These are phyloP conservation scores for Debaryomyces sp. DNA, from an alignment of 1,139 yeast genomes.

Conservation along the genomic window DNA sequence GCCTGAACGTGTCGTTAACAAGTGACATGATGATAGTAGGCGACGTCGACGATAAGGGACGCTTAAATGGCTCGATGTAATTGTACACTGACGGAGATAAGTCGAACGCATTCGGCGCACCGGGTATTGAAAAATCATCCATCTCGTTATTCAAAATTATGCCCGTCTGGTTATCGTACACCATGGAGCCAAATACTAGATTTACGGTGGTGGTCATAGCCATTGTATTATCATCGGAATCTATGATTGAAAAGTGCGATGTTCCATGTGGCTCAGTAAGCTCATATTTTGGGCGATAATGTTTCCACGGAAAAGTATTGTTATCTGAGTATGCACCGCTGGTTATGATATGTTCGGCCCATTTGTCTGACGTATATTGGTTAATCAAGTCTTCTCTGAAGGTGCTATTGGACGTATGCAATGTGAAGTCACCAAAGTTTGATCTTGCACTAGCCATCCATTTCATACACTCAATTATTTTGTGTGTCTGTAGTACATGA, in stretches of 20 bases:
- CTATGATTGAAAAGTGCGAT: conserved; percentile 80
- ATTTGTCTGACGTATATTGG: conserved; percentile 41
- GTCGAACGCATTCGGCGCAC: conserved; percentile 71
- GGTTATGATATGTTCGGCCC: conserved; percentile 55
- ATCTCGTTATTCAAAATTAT: conserved; percentile 84
- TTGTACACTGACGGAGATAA: conserved; percentile 81
- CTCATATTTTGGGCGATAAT: conserved; percentile 79
- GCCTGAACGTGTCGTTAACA: conserved; percentile 38
- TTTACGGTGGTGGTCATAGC: conserved; percentile 92
- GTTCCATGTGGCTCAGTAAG: conserved; percentile 84
- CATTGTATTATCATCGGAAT: conserved; percentile 71
- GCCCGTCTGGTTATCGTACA: conserved; percentile 83
- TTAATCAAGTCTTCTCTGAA: conserved; percentile 28
- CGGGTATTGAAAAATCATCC: conserved; percentile 92
- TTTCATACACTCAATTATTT: conserved; percentile 83
- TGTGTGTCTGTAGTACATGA: conserved; percentile 53
- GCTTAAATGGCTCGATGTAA: conserved; percentile 68
- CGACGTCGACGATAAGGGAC: conserved; percentile 84
- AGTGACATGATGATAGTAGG: conserved; percentile 63
- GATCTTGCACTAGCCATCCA: conserved; percentile 90
- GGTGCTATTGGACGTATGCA: conserved; percentile 13
- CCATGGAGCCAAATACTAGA: conserved; percentile 76
- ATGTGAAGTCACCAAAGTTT: conserved; percentile 66
- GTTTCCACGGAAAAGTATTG: conserved; percentile 66
- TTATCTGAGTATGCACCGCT: conserved; percentile 52